Evolutionary conservation across 208 protist genomes (phyloP), one percentile per base, ranked within the genome.

Genomic region (Leishmania tropica): DNA sequence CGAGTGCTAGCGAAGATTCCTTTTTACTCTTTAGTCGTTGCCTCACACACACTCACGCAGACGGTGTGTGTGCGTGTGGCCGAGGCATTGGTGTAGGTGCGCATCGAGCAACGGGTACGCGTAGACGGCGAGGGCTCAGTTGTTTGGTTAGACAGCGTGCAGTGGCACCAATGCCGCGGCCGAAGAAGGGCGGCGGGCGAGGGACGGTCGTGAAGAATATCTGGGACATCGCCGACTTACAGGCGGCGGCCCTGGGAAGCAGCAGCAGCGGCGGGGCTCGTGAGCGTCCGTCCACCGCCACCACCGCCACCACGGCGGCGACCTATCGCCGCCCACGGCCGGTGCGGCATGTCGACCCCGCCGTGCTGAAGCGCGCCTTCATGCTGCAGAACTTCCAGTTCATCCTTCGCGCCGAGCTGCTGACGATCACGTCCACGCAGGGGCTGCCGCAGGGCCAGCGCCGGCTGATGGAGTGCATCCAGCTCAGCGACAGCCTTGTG

Each of bases 331-430:
- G 81, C 75, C 75, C 83, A 8, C 72, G 80, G 53, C 84, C 82
- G 19, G 76, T 74, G 75, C 91, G 79, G 42, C 64, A 70, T 76
- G 78, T 93, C 42, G 90, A 95, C 80, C 42, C 92, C 10, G 76
- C 64, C 19, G 83, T 83, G 28, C 85, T 96, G 47, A 90, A 87
- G 73, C 93, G 90, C 3, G 90, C 89, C n/a, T 97, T 89, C 77
- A 95, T 96, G 90, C 87, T 97, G 65, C 93, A 96, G 71, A 92
- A 97, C 80, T 96, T 96, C 83, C 94, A 97, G 87, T 95, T 96
- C 84, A 86, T 97, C n/a, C 81, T 97, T 10, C 88, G 91, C 48
- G 54, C 65, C n/a, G 94, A 97, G n/a, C 78, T 93, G 60, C 76
- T 92, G 45, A 84, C 75, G 42, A 75, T 90, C 67, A 85, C 35